Percentiles rank a stretch among this genome's conserved stretches.
Evolutionary conservation across 140 eudicot species (phyloP).

Genomic region (Bidens hawaiensis): DNA sequence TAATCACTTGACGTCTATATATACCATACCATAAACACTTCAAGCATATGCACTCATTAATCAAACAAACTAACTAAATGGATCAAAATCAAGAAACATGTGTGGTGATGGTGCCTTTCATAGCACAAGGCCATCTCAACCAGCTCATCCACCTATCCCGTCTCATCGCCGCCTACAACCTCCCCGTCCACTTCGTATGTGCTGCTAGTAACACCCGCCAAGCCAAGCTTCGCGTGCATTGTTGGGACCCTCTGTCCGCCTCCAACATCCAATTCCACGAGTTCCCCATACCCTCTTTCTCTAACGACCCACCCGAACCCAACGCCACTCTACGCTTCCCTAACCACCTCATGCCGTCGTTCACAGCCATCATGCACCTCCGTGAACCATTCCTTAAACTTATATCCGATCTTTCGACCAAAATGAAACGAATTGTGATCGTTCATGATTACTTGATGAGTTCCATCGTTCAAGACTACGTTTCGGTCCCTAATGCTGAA

Average conservation of each 20-base stretch:
- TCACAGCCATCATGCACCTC: constrained; percentile 28
- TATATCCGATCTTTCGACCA: constrained; percentile 19
- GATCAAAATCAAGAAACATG: constrained; percentile 17
- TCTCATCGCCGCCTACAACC: constrained; percentile 43
- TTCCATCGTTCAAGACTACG: constrained; percentile 47
- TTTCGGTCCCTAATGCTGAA: constrained; percentile 32
- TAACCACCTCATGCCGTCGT: constrained; percentile 36
- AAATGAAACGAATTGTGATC: constrained; percentile 31
- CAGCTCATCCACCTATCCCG: constrained; percentile 66
- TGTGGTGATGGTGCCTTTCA: constrained; percentile 57
- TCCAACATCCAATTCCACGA: constrained; percentile 57
- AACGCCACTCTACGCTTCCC: constrained; percentile 41
- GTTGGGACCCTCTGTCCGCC: constrained; percentile 34
- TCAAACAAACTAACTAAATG: constrained; percentile 13
- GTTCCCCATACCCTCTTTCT: constrained; percentile 23
- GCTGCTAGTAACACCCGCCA: constrained; percentile 52
- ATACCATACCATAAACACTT: not conserved
- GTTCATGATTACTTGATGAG: constrained; percentile 52
- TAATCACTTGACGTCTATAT: not conserved
- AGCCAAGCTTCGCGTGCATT: constrained; percentile 45
- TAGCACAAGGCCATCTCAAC: constrained; percentile 73
- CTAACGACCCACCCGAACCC: constrained; percentile 42
- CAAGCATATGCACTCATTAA: not conserved
- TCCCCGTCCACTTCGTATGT: constrained; percentile 54
- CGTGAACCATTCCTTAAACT: constrained; percentile 35